Percentiles rank a stretch among this genome's conserved stretches.
Evolutionary conservation across 768 basidiomycete species (phyloP).

Genomic region (Mycena epipterygia): DNA sequence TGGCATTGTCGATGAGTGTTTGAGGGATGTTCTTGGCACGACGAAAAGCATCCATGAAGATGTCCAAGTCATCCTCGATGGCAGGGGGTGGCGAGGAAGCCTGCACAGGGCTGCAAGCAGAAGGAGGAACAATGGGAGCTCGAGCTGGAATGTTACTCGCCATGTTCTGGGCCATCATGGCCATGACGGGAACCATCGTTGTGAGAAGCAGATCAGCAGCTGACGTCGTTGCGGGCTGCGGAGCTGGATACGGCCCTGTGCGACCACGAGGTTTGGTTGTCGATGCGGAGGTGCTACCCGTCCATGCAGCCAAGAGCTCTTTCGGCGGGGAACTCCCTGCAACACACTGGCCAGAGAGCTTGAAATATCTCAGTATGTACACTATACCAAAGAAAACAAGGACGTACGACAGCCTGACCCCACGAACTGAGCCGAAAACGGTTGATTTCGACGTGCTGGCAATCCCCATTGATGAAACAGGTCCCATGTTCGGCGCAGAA

Average conservation of each 20-base stretch:
- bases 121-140: background rate
- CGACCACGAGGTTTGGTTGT: slow-evolving; percentile 10
- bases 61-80: slow-evolving; percentile 9
- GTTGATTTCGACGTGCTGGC: slow-evolving; percentile 7
- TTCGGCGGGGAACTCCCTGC: background rate
- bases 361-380: no score
- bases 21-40: background rate
- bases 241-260: background rate
- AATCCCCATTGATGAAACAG: background rate
- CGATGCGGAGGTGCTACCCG: background rate
- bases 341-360: background rate
- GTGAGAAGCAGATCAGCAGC: background rate
- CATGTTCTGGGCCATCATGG: slow-evolving; percentile 20
- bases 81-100: background rate
- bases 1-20: background rate
- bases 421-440: background rate
- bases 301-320: slow-evolving; percentile 1
- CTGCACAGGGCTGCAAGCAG: background rate
- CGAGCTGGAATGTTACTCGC: background rate
- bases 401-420: slow-evolving; percentile 1
- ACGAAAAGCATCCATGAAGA: slow-evolving; percentile 11
- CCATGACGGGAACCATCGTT: slow-evolving; percentile 6
- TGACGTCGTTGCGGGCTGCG: background rate
- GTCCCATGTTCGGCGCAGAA: slow-evolving; percentile 1
- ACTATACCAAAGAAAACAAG: no score